Conservation (phyloP, 2,329 filamentous ascomycete genomes). For the Sarocladium oryzae region DNA sequence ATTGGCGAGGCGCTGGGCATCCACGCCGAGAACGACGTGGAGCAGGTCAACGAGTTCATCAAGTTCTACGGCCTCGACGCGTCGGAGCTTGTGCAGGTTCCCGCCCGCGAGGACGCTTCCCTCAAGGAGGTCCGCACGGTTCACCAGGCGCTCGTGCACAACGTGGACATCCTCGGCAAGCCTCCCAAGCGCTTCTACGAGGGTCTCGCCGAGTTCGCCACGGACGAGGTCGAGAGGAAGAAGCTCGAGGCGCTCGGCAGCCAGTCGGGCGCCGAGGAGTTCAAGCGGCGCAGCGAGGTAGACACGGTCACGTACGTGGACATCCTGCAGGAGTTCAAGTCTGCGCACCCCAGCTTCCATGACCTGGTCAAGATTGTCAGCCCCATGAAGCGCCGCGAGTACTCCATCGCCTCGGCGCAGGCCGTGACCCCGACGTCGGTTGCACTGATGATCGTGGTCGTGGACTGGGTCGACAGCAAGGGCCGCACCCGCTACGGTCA, state of each 20-base stretch:
- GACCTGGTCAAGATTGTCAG: conserved; percentile 82
- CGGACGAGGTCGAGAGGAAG: conserved; percentile 74
- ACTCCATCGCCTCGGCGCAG: conserved; percentile 97
- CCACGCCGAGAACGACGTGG: conserved; percentile 85
- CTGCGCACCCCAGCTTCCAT: conserved; percentile 80
- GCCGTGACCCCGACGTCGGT: conserved; percentile 88
- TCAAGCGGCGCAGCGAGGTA: conserved; percentile 86
- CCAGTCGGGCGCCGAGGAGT: conserved; percentile 75
- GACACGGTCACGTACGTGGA: conserved; percentile 91
- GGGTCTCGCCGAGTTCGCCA: conserved; percentile 76
- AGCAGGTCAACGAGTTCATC: conserved; percentile 79
- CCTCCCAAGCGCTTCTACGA: conserved; percentile 99
- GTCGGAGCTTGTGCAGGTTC: conserved; percentile 83
- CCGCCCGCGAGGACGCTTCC: conserved; percentile 68
- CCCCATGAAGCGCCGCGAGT: conserved; percentile 93
- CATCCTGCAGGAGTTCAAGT: conserved; percentile 80
- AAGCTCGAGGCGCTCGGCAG: conserved; percentile 71
- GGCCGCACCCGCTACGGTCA: conserved; percentile 89
- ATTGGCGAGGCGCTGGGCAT: conserved; percentile 97
- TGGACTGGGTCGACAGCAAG: conserved; percentile 85
- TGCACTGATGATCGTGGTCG: conserved; percentile 92
- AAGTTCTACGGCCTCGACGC: conserved; percentile 78
- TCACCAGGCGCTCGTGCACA: conserved; percentile 85
- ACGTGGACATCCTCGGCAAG: conserved; percentile 93
- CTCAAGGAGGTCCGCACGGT: conserved; percentile 83